Base-by-base conservation (phyloP, 2,329 filamentous ascomycete genomes). In the Sporothrix schenckii region DNA sequence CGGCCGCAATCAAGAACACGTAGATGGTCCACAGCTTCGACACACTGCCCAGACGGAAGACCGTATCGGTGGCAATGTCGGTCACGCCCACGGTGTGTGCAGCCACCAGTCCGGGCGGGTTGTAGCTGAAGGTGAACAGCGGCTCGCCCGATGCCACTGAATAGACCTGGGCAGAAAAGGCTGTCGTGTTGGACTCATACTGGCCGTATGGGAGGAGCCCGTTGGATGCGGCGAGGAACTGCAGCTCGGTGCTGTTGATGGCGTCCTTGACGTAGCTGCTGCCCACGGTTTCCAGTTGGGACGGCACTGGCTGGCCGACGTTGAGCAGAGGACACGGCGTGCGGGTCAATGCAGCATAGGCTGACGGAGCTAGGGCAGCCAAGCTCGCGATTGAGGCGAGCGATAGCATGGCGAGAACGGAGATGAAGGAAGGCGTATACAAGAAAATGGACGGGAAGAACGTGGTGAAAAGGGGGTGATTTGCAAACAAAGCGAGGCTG, bases 21-120 rank as follows among this genome's bases (percentile, higher is more conserved):
- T 78, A 78, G 19, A 75, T 76, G 0, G 79, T 76, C 6, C 80
- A 72, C 2, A 81, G 66, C 71, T 81, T 81, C 0, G 79, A 78
- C 0, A 78, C 74, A 69, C 78, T 80, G 0, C 78, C 80, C 6
- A 81, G 77, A 1, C 79, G 74, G 50, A 77, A 80, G 16, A 80
- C 73, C 3, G 80, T 80, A 24, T 80, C 70, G 24, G 76, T 71
- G 16, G 79, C 75, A 30, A 81, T 66, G 41, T 24, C 14, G 14
- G 50, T n/a, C 6, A 71, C 69, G 24, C 69, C 71, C 10, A 67
- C 65, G 0, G 58, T 63, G 16, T 44, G 68, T 9, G 53, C 19
- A 9, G 27, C 27, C 4, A 34, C 24, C 1, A 70, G 52, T 24
- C 49, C 30, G 1, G 47, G 44, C 2, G 50, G 50, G 41, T 41